Conservation (phyloP, 1,284 basidiomycete species). For the Sporisorium iseilematis-ciliati region DNA sequence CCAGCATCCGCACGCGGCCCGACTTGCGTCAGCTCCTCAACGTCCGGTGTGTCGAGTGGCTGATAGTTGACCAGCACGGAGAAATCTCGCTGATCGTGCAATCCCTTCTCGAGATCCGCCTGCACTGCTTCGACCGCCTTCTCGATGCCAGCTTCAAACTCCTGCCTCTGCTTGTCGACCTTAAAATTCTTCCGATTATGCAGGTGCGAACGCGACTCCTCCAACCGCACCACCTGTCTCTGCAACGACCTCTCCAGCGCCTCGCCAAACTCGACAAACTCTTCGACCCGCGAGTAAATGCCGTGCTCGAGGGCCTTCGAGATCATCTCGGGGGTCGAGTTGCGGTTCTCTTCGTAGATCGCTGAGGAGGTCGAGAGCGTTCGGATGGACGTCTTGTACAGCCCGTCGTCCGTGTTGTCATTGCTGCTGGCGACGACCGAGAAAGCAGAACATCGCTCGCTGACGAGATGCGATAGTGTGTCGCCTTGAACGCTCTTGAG, state of each 20-base stretch:
- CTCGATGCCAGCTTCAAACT: conserved; percentile 27
- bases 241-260: conserved; percentile 50
- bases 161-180: not conserved
- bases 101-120: conserved; percentile 20
- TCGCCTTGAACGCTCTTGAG: conserved; percentile 54
- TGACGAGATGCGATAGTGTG: conserved; percentile 47
- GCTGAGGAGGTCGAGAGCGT: conserved; percentile 33
- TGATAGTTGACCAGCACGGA: conserved; percentile 48
- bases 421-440: not conserved
- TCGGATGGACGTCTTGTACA: conserved; percentile 23
- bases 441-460: conserved; percentile 30
- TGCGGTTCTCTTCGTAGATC: conserved; percentile 51
- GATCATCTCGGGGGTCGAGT: conserved; percentile 53
- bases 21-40: conserved; percentile 34
- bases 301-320: conserved; percentile 55
- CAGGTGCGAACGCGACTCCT: conserved; percentile 39
- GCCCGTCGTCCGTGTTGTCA: conserved; percentile 21
- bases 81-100: conserved; percentile 50
- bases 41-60: conserved; percentile 27
- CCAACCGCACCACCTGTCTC: conserved; percentile 38
- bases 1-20: conserved; percentile 23
- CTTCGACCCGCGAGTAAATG: conserved; percentile 57
- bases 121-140: conserved; percentile 16
- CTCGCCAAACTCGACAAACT: conserved; percentile 59
- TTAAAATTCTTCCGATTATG: conserved; percentile 22